Conservation (phyloP, 805 yeast species). For the Zygosaccharomyces bailii region DNA sequence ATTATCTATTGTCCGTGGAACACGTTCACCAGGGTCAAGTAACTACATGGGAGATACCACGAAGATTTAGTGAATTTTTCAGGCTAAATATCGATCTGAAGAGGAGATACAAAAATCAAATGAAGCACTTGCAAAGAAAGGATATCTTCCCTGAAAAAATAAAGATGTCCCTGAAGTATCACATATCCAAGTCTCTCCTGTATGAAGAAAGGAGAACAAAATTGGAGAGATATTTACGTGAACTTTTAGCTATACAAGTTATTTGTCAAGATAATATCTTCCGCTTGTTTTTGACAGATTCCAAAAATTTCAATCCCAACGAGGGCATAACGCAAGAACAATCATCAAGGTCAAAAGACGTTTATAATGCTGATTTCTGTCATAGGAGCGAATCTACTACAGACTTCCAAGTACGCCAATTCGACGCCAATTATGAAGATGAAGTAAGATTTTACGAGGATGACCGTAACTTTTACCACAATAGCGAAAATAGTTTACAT, state of each 20-base stretch:
- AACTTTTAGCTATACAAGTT: constrained; percentile 55
- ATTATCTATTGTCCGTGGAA: constrained; percentile 76
- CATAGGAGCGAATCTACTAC: constrained; percentile 7
- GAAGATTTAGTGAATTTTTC: constrained; percentile 82
- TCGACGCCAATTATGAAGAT: constrained; percentile 11
- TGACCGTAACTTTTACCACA: constrained; percentile 13
- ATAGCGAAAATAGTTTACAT: background rate
- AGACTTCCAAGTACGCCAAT: constrained; percentile 7
- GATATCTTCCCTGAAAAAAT: constrained; percentile 44
- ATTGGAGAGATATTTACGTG: constrained; percentile 59
- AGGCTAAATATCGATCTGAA: constrained; percentile 64
- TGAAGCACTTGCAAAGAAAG: constrained; percentile 48
- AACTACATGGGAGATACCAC: constrained; percentile 87
- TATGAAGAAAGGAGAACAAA: constrained; percentile 60
- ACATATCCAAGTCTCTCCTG: constrained; percentile 47
- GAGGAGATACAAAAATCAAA: constrained; percentile 44
- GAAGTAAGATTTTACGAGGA: constrained; percentile 17
- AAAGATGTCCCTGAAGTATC: constrained; percentile 68
- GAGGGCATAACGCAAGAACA: background rate
- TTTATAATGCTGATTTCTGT: background rate
- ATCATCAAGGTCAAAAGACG: constrained; percentile 1
- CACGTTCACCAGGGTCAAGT: constrained; percentile 48
- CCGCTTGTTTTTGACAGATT: constrained; percentile 63
- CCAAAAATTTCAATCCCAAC: constrained; percentile 14
- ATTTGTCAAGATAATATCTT: constrained; percentile 74